These are phyloP conservation scores for Biscutella laevigata DNA, from an alignment of 441 rosid species.

Conservation along the genomic window DNA sequence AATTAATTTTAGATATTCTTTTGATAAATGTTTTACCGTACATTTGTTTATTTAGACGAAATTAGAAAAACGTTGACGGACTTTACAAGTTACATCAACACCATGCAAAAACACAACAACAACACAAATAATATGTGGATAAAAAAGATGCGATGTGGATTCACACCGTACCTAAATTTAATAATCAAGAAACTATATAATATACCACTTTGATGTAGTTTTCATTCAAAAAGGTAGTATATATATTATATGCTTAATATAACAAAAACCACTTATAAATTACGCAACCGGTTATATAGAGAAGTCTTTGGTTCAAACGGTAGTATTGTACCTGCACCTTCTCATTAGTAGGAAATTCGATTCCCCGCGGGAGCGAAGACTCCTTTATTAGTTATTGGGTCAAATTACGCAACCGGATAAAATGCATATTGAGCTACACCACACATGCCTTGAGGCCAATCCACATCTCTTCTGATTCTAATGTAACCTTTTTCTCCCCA, in stretches of 20 bases:
- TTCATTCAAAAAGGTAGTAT: background rate
- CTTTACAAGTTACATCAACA: slow-evolving; percentile 9
- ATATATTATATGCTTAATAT: background rate
- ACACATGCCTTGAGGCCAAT: slow-evolving; percentile 30
- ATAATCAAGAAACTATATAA: background rate
- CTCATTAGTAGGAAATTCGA: too few relatives aligned
- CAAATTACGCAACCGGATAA: slow-evolving; percentile 31
- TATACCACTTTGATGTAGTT: background rate
- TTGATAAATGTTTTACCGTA: too few relatives aligned
- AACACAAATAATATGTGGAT: slow-evolving; percentile 4
- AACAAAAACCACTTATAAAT: background rate
- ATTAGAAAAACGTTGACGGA: too few relatives aligned
- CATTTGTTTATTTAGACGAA: too few relatives aligned
- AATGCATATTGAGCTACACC: slow-evolving; percentile 35
- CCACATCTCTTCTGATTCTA: slow-evolving; percentile 32
- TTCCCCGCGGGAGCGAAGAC: too few relatives aligned
- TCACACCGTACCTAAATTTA: slow-evolving; percentile 1
- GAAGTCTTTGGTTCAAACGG: too few relatives aligned
- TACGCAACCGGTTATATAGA: too few relatives aligned
- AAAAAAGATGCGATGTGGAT: slow-evolving; percentile 5
- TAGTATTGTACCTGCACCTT: too few relatives aligned
- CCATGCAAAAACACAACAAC: slow-evolving; percentile 14
- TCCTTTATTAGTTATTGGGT: too few relatives aligned
- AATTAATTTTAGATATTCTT: too few relatives aligned
- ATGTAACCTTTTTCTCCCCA: slow-evolving; percentile 45